Evolutionary conservation across 768 basidiomycete genomes (phyloP), one percentile per base, ranked within the genome.

Genomic region (Termitomyces titanicus): DNA sequence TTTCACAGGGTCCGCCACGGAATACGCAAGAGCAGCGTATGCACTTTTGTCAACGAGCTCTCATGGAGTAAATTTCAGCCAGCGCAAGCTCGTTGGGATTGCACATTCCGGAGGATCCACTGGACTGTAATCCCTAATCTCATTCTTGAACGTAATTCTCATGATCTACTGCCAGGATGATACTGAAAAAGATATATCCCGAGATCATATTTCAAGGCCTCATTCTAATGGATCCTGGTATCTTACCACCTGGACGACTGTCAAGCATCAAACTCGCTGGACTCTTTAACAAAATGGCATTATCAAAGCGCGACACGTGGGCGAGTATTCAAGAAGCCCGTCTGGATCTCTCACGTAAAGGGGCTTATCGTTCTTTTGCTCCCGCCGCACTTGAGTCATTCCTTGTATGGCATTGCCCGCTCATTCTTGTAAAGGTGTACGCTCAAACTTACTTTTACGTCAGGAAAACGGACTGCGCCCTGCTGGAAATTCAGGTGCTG

Each of bases 41-140:
- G 54, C 54, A 6, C 17, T 55, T 15, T 43, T 55, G 34, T 48
- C 54, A 15, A 35, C 54, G 17, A 55, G 8, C 13, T 55, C 54
- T 39, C 47, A 48, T 49, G 54, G 54, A 43, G 17, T 27, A n/a
- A 22, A 49, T 38, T 55, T 55, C 7, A 24, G 18, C 7, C 47
- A 10, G 18, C 54, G 54, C 5, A 55, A 55, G 11, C 39, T 55
- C n/a, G 54, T 55, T 3, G 54, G 54, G 7, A 12, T 55, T 7
- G 54, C 54, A 12, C 54, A 55, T 22, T 55, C 54, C 11, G 54
- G 54, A n/a, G 54, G 54, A 3, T 55, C 54, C 4, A 55, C 54
- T 3, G 54, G 54, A 49, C 40, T 55, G 54, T 55, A 49, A 34
- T 47, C n/a, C n/a, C 15, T 15, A 17, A n/a, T 5, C 18, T 33